A percentile compares a stretch with the other conserved stretches of the same genome.
Conservation (phyloP, 371 early-diverging fungal genomes). For the Rhizopus arrhizus region DNA sequence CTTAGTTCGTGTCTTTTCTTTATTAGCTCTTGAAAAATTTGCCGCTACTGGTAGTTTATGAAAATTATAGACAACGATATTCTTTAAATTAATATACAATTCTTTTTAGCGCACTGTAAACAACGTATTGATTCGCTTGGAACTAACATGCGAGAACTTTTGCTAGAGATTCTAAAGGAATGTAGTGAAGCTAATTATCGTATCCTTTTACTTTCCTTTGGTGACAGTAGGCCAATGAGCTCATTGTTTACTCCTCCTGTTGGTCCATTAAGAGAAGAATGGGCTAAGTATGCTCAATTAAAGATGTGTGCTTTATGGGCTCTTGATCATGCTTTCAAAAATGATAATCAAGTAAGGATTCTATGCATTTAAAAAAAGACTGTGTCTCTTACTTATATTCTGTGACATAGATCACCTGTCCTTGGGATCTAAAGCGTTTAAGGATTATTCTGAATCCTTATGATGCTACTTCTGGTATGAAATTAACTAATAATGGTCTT, state of each 20-base stretch:
- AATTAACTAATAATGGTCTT: slow-evolving; percentile 45
- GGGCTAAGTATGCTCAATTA: slow-evolving; percentile 46
- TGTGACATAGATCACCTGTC: slow-evolving; percentile 24
- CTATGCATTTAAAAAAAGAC: not conserved
- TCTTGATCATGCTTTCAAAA: slow-evolving; percentile 42
- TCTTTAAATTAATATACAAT: not conserved
- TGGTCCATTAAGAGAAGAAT: slow-evolving; percentile 39
- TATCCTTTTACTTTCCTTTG: slow-evolving; percentile 16
- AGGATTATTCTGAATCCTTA: slow-evolving; percentile 49
- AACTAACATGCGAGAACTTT: slow-evolving; percentile 27
- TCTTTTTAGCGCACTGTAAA: slow-evolving; percentile 35
- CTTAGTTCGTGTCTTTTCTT: slow-evolving; percentile 38
- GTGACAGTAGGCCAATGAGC: slow-evolving; percentile 12
- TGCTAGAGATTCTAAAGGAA: slow-evolving; percentile 34
- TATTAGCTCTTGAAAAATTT: slow-evolving; percentile 54
- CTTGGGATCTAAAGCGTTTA: slow-evolving; percentile 38
- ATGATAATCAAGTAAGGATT: slow-evolving; percentile 24
- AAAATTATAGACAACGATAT: not conserved
- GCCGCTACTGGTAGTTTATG: slow-evolving; percentile 41
- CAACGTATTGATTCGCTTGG: slow-evolving; percentile 32
- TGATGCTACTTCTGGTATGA: slow-evolving; percentile 49
- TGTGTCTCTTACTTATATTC: not conserved
- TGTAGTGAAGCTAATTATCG: slow-evolving; percentile 37
- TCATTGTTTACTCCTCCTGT: slow-evolving; percentile 37
- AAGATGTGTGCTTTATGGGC: slow-evolving; percentile 48